Evolutionary conservation across 192 early-diverging fungal species (phyloP), one percentile per base, ranked within the genome.

Genomic region (Backusella psychrophila): DNA sequence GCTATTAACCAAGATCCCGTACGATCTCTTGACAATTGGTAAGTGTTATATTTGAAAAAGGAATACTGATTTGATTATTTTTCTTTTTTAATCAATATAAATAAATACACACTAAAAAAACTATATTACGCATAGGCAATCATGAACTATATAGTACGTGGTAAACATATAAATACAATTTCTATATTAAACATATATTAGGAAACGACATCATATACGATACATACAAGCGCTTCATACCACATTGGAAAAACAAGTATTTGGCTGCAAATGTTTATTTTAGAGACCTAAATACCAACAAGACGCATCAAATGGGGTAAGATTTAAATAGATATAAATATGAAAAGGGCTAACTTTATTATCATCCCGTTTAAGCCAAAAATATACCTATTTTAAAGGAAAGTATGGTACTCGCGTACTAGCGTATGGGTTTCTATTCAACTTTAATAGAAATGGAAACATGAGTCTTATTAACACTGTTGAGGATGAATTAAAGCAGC

Each of bases 361-460:
- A 14, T 35, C 44, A 49, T 26, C 9, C 9, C 19, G 33, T 8
- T 49, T 26, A 34, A 72, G 76, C 12, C n/a, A 79, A 19, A 85
- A 75, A 42, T 65, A 77, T 73, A 71, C 77, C 59, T 71, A 80
- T 53, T 77, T 82, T 36, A 68, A 35, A 59, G 85, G 87, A 31
- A 63, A 76, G 35, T 56, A 77, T 41, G 84, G 84, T 33, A 81
- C 84, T 39, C 85, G 85, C n/a, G 88, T 89, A 23, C 79, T 87
- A 70, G 76, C 83, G 36, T 86, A 87, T 23, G 86, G 86, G 41
- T 89, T 85, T 78, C 71, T 89, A 23, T 87, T 75, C 78, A 79
- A 87, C 63, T 85, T 85, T 67, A 34, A 39, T 0, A 76, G 80
- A 23, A 83, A 73, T 35, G 81, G 78, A 35, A 79, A 81, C 71